Evolutionary conservation across 805 yeast genomes (phyloP).

Genomic region (Brettanomyces bruxellensis): DNA sequence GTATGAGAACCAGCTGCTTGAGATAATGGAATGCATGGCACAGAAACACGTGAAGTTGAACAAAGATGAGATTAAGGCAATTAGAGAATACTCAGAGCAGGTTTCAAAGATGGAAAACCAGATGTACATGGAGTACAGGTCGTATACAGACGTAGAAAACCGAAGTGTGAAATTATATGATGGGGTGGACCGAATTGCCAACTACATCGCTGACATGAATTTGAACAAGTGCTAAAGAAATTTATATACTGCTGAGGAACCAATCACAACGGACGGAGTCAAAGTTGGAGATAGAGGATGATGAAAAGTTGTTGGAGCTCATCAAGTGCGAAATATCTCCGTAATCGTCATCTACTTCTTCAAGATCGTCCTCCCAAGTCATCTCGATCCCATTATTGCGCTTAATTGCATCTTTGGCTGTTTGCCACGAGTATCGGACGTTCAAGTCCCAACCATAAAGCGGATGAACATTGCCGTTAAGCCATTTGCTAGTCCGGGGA

Average conservation of each 20-base stretch:
- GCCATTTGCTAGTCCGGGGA: conserved; percentile 77
- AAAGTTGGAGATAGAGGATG: not conserved
- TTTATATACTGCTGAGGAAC: conserved; percentile 7
- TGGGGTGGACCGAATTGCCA: conserved; percentile 7
- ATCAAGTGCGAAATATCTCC: conserved; percentile 13
- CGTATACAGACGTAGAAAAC: conserved; percentile 12
- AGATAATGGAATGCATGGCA: conserved; percentile 9
- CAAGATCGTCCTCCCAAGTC: conserved; percentile 49
- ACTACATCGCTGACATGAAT: not conserved
- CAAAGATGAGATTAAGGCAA: conserved; percentile 9
- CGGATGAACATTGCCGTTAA: conserved; percentile 50
- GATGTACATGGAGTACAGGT: conserved; percentile 11
- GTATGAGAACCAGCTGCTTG: conserved; percentile 11
- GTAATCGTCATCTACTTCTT: conserved; percentile 22
- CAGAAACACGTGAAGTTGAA: conserved; percentile 6
- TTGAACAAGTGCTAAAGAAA: not conserved
- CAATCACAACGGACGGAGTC: conserved; percentile 10
- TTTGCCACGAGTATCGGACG: conserved; percentile 89
- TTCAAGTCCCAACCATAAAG: conserved; percentile 80
- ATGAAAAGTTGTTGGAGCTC: conserved; percentile 1
- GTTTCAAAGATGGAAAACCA: conserved; percentile 7
- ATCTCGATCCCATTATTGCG: conserved; percentile 42
- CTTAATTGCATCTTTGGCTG: conserved; percentile 65
- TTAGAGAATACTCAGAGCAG: conserved; percentile 5
- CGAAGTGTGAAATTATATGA: conserved; percentile 10